A percentile compares a stretch with the other conserved stretches of the same genome.
phyloP scores from a whole-genome alignment of 305 asterid species.

The Coffea humblotiana region DNA sequence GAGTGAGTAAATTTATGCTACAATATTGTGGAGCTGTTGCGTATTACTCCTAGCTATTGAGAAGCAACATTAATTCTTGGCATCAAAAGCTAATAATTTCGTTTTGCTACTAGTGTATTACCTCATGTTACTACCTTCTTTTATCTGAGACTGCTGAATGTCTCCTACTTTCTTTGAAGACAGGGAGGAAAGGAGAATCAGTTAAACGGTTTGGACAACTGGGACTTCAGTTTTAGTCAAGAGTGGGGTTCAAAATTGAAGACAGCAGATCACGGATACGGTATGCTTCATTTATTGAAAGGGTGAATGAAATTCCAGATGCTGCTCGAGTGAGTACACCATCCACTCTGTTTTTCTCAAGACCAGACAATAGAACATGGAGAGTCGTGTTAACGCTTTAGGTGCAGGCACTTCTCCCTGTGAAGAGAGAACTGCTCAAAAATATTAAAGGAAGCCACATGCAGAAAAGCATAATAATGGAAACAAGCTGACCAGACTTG shows the following conservation, averaged over 20 bases:
- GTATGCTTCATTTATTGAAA: neutral
- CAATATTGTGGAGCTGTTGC: no score
- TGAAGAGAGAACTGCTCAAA: neutral
- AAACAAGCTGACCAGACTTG: conserved; percentile 8
- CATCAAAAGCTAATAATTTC: no score
- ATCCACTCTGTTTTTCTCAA: neutral
- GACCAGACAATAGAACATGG: neutral
- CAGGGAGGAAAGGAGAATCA: neutral
- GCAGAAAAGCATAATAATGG: neutral
- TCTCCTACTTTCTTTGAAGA: neutral
- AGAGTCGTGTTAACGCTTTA: neutral
- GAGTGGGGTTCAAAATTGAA: neutral
- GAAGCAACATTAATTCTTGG: no score
- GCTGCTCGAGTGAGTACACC: neutral
- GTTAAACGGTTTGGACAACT: neutral
- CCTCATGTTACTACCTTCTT: neutral
- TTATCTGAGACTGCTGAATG: neutral
- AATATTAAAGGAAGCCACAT: neutral
- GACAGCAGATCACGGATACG: neutral
- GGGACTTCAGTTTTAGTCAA: neutral
- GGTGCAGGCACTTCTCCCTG: neutral
- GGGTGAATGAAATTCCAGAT: neutral
- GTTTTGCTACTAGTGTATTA: neutral
- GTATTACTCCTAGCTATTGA: neutral
- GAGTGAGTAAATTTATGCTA: no score